Evolutionary conservation across 208 protist species (phyloP).

Genomic region (Acanthamoeba sp.): DNA sequence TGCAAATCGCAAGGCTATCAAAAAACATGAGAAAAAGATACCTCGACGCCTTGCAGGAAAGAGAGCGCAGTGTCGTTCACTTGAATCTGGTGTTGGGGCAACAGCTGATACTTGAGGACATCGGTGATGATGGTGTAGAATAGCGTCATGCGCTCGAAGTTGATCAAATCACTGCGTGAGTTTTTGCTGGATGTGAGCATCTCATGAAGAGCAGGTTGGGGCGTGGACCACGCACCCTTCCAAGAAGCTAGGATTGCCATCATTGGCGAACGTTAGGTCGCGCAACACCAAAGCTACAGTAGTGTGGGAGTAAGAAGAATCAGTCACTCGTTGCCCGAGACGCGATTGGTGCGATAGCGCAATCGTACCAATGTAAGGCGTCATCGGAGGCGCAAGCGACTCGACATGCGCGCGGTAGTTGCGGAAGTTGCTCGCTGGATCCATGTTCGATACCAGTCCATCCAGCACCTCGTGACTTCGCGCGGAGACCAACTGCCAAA

Average conservation of each 20-base stretch:
- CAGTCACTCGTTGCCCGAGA: no score
- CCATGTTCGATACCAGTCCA: conserved; percentile 5
- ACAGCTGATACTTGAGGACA: conserved; percentile 33
- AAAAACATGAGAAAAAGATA: background rate
- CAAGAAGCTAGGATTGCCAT: conserved; percentile 56
- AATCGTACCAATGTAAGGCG: conserved; percentile 65
- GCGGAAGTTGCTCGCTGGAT: conserved; percentile 56
- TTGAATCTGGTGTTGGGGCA: conserved; percentile 35
- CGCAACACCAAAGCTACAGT: background rate
- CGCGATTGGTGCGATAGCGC: no score
- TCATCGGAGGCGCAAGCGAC: background rate
- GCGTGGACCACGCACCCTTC: background rate
- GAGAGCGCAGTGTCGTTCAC: background rate
- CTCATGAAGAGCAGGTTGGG: background rate
- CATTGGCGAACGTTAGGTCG: conserved; percentile 59
- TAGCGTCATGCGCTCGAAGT: conserved; percentile 57
- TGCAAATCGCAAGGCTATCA: no score
- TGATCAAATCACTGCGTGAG: conserved; percentile 33
- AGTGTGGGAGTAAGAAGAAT: background rate
- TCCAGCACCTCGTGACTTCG: conserved; percentile 7
- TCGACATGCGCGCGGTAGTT: conserved; percentile 37
- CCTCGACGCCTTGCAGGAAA: background rate
- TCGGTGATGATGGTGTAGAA: conserved; percentile 42
- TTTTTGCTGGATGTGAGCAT: background rate
- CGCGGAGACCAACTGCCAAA: conserved; percentile 10